Evolutionary conservation across 441 rosid genomes (phyloP), one percentile per base, ranked within the genome.

Genomic region (Mallotus japonicus): DNA sequence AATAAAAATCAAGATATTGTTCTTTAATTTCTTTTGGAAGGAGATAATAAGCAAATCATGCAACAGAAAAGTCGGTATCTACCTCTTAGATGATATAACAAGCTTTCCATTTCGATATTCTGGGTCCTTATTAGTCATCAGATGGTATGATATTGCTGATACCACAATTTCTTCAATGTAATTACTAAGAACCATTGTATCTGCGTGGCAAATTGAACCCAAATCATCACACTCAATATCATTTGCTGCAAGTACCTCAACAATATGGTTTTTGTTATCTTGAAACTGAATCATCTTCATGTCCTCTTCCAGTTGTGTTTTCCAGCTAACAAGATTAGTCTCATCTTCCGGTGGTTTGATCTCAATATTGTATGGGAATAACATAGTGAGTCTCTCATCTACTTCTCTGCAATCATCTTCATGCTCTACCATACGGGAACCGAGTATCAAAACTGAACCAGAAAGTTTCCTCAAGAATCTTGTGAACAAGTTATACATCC

Each of bases 91-190:
- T 65, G 99, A 89, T 83, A 95, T 92, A 67, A 93, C 86, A 65
- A 95, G 97, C 88, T 92, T 95, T 55, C 99, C 99, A 65, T 90
- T 93, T 74, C 90, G 83, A 80, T 95, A 95, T 81, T 91, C 98
- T 0, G 98, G 97, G 68, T 87, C 88, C 83, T 86, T 86, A 58
- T 81, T 86, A 47, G 85, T 67, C 92, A 87, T 89, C 77, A 95
- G 82, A 83, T 95, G 98, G 81, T 86, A 86, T 1, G 96, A 95
- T 65, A 95, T 88, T 56, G 98, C 99, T 6, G 96, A 95, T 32
- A 88, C 85, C 72, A 91, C 93, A 28, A 95, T 93, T 80, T 95
- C 99, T 70, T 95, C 91, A 32, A 92, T 89, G 79, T 90, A 88
- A 71, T 83, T 86, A 85, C 95, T 78, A 17, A 95, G 75, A 69